phyloP scores from a whole-genome alignment of 2,329 filamentous ascomycete species.

The Arachnomyces sp. region DNA sequence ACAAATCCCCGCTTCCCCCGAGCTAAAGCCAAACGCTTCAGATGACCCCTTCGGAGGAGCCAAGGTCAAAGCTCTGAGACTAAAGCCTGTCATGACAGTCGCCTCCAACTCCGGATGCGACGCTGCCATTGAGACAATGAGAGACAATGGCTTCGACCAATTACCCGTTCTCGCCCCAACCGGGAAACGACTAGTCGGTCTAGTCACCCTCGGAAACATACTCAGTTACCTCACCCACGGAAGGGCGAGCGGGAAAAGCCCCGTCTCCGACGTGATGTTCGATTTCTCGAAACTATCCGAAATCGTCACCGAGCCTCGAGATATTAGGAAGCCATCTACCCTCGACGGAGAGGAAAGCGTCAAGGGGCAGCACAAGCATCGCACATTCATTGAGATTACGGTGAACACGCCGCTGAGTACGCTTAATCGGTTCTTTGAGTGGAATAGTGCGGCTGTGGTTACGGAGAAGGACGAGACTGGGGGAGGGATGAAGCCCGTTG shows the following conservation, averaged over 20 bases:
- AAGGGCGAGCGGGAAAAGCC: conserved; percentile 63
- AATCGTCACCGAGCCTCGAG: conserved; percentile 77
- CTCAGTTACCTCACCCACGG: conserved; percentile 82
- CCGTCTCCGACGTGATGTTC: conserved; percentile 89
- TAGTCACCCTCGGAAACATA: conserved; percentile 91
- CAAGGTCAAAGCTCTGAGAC: conserved; percentile 70
- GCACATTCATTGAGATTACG: conserved; percentile 89
- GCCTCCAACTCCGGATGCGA: conserved; percentile 62
- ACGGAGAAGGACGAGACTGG: conserved; percentile 59
- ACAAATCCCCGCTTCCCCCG: conserved; percentile 17
- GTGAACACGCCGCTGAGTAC: conserved; percentile 74
- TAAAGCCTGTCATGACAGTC: conserved; percentile 91
- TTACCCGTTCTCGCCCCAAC: conserved; percentile 73
- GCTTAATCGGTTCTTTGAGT: conserved; percentile 90
- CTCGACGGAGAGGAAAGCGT: conserved; percentile 15
- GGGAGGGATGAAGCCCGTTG: conserved; percentile 65
- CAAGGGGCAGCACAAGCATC: conserved; percentile 40
- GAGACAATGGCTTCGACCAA: conserved; percentile 96
- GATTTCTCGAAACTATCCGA: conserved; percentile 83
- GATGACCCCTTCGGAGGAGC: conserved; percentile 66
- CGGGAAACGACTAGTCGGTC: conserved; percentile 68
- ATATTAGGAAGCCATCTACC: conserved; percentile 31
- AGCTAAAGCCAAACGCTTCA: conserved; percentile 28
- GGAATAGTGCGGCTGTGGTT: conserved; percentile 93
- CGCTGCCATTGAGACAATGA: conserved; percentile 94